A percentile compares a stretch with the other conserved stretches of the same genome.
These are phyloP conservation scores for Talinum fruticosum DNA, from an alignment of 148 eudicot genomes.

Conservation along the genomic window DNA sequence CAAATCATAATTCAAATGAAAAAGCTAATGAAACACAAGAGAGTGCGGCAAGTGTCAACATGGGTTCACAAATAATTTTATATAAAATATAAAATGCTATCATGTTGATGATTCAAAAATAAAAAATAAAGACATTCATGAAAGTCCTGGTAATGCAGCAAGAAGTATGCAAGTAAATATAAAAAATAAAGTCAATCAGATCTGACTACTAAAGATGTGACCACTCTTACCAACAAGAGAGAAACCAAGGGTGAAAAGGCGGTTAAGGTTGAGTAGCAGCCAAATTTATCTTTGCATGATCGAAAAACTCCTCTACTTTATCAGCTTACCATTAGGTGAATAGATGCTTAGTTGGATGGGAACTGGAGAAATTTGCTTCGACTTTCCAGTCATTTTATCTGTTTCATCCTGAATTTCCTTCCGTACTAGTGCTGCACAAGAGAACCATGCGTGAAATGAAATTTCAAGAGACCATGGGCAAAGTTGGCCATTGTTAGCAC, in stretches of 20 bases:
- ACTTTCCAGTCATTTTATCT: constrained; percentile 51
- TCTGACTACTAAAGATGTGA: background rate
- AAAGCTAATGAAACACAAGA: too few relatives aligned
- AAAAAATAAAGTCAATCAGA: too few relatives aligned
- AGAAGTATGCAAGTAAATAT: background rate
- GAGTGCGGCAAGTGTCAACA: background rate
- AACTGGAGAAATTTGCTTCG: constrained; percentile 46
- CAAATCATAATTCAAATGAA: too few relatives aligned
- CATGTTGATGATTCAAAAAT: too few relatives aligned
- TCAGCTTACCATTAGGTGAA: constrained; percentile 49
- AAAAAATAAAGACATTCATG: background rate
- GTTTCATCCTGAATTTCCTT: constrained; percentile 67
- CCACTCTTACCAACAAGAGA: background rate
- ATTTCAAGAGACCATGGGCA: background rate
- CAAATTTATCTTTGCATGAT: background rate
- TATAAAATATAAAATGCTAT: too few relatives aligned
- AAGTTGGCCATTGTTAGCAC: background rate
- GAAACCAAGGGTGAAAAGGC: background rate
- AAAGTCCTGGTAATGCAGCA: background rate
- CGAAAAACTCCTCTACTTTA: background rate
- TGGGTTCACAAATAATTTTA: background rate
- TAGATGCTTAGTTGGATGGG: constrained; percentile 64
- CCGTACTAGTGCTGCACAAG: constrained; percentile 50
- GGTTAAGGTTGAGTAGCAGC: background rate
- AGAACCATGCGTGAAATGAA: background rate